These are phyloP conservation scores for Leccinum pellstonianum DNA, from an alignment of 768 basidiomycete species.

Conservation along the genomic window DNA sequence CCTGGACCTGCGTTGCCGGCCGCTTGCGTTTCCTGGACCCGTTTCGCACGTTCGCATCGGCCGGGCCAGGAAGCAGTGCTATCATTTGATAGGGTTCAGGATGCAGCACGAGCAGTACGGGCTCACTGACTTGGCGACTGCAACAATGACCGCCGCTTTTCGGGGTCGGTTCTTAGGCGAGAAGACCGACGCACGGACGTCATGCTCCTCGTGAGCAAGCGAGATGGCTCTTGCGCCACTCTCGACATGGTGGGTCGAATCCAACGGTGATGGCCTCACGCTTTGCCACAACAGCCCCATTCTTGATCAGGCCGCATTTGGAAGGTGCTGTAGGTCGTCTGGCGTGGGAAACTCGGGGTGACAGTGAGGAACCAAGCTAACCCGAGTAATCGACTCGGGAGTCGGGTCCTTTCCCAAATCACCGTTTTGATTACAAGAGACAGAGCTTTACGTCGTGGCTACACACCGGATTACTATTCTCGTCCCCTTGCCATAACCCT, in stretches of 20 bases:
- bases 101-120: background rate
- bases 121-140: slow-evolving; percentile 17
- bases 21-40: slow-evolving; percentile 13
- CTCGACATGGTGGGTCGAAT: slow-evolving; percentile 20
- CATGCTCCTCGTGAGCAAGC: slow-evolving; percentile 29
- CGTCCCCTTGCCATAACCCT: background rate
- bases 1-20: background rate
- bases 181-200: slow-evolving; percentile 23
- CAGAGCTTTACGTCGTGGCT: background rate
- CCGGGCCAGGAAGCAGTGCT: slow-evolving; percentile 4
- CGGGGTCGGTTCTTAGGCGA: slow-evolving; percentile 13
- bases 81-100: slow-evolving; percentile 4
- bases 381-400: background rate
- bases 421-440: background rate
- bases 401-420: background rate
- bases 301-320: slow-evolving; percentile 25
- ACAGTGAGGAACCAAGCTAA: background rate
- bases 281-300: background rate
- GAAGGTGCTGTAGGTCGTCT: slow-evolving; percentile 31
- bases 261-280: background rate
- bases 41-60: background rate
- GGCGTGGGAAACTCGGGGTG: slow-evolving; percentile 18
- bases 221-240: slow-evolving; percentile 10
- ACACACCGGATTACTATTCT: background rate
- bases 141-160: slow-evolving; percentile 1